phyloP scores from a whole-genome alignment of 306 rosid species.

The Cucumis hystrix region DNA sequence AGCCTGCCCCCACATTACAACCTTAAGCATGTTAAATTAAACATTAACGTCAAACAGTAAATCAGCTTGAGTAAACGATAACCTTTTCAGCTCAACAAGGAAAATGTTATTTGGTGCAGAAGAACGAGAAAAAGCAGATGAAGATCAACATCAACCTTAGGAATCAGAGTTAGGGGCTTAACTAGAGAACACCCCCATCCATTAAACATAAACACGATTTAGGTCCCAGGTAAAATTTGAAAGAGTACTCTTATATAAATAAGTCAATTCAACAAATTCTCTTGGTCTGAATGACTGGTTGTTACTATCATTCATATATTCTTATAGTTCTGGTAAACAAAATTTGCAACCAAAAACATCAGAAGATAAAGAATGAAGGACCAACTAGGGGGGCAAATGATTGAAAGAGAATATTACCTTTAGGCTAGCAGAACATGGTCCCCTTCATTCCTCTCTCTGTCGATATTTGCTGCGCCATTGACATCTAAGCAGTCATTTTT shows the following conservation, averaged over 20 bases:
- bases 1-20: neutral
- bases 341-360: neutral
- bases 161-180: neutral
- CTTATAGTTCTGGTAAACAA: conserved; percentile 2
- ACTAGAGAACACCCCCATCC: neutral
- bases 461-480: neutral
- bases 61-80: neutral
- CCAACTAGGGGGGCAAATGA: neutral
- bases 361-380: neutral
- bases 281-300: neutral
- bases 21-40: neutral
- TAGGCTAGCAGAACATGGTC: conserved; percentile 7
- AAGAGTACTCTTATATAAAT: neutral
- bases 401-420: conserved; percentile 16
- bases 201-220: neutral
- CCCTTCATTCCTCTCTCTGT: conserved; percentile 5
- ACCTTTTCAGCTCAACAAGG: neutral
- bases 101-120: neutral
- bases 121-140: neutral
- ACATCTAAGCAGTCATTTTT: conserved; percentile 2
- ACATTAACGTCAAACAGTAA: neutral
- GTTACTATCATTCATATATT: neutral
- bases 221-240: neutral
- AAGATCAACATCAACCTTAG: neutral
- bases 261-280: neutral